A percentile compares a stretch with the other conserved stretches of the same genome.
Evolutionary conservation across 2,329 filamentous ascomycete species (phyloP).

Genomic region (Orbilia javanica): DNA sequence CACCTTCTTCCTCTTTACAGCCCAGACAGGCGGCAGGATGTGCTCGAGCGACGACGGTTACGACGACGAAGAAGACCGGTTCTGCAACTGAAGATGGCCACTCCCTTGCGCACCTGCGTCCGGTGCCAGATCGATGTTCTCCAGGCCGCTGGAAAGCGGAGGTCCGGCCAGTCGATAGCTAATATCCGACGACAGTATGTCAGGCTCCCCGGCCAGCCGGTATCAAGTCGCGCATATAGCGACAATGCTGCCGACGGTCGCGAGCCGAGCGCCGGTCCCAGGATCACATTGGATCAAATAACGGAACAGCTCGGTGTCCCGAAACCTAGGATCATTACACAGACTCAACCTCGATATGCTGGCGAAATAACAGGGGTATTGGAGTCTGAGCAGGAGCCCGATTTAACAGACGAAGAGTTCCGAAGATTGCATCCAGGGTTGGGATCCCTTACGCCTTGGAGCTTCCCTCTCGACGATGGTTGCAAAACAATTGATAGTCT

Average conservation of each 20-base stretch:
- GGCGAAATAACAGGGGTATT: not conserved
- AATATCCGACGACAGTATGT: slow-evolving; percentile 8
- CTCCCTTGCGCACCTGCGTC: slow-evolving; percentile 30
- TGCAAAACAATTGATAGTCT: slow-evolving; percentile 54
- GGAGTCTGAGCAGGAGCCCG: not conserved
- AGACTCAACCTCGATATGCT: not conserved
- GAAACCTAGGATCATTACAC: not conserved
- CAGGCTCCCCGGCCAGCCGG: slow-evolving; percentile 22
- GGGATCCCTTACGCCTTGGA: slow-evolving; percentile 13
- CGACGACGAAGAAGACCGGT: not conserved
- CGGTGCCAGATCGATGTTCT: slow-evolving; percentile 38
- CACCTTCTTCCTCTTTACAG: slow-evolving; percentile 29
- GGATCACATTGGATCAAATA: slow-evolving; percentile 8
- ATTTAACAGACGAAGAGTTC: slow-evolving; percentile 19
- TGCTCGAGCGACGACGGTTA: slow-evolving; percentile 7
- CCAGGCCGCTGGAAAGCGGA: not conserved
- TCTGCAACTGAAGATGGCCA: slow-evolving; percentile 24
- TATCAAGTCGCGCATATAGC: slow-evolving; percentile 36
- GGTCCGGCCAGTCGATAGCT: not conserved
- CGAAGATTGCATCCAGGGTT: not conserved
- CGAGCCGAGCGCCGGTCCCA: not conserved
- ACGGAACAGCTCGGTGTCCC: slow-evolving; percentile 12
- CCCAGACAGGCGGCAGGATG: slow-evolving; percentile 14
- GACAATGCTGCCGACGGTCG: slow-evolving; percentile 1
- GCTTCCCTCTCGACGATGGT: slow-evolving; percentile 6